Conservation (phyloP, 108 stramenopile species). For the Mediolabrus comicus region DNA sequence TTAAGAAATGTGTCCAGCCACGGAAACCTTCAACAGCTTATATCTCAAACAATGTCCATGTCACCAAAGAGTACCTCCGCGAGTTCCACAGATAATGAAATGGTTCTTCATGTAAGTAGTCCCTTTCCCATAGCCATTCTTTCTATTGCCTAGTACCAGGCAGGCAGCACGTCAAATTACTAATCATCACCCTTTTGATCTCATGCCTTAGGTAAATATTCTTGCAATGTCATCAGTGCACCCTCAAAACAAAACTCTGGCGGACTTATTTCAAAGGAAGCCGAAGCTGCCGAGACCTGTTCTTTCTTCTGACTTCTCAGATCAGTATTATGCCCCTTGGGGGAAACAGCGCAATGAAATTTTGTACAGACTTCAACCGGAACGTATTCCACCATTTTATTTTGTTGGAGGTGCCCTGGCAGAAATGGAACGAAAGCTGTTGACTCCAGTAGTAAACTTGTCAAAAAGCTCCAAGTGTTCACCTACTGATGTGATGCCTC, state of each 20-base stretch:
- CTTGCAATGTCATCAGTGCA: slow-evolving; percentile 81
- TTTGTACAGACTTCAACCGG: slow-evolving; percentile 34
- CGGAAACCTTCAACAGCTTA: slow-evolving; percentile 18
- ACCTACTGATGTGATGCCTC: slow-evolving; percentile 46
- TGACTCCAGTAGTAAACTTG: slow-evolving; percentile 44
- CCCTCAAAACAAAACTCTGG: slow-evolving; percentile 67
- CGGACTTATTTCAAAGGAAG: slow-evolving; percentile 43
- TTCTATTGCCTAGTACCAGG: too few species aligned
- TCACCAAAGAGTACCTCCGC: background rate
- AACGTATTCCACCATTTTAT: slow-evolving; percentile 55
- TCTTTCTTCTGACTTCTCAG: slow-evolving; percentile 41
- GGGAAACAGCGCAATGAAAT: slow-evolving; percentile 47
- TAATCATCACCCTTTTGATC: background rate
- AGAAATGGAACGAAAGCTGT: slow-evolving; percentile 38
- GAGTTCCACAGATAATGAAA: slow-evolving; percentile 10
- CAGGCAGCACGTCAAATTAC: background rate
- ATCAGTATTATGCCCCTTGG: slow-evolving; percentile 41
- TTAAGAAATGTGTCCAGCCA: slow-evolving; percentile 12
- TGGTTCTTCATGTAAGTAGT: slow-evolving; percentile 32
- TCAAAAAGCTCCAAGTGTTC: slow-evolving; percentile 67
- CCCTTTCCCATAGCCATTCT: too few species aligned
- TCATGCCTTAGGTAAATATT: slow-evolving; percentile 62
- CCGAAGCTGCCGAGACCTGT: slow-evolving; percentile 40
- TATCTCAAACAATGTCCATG: background rate
- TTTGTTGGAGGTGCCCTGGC: slow-evolving; percentile 44